Percentiles rank a stretch among this genome's conserved stretches.
phyloP scores from a whole-genome alignment of 2,329 filamentous ascomycete species.

The Aureobasidium namibiae region DNA sequence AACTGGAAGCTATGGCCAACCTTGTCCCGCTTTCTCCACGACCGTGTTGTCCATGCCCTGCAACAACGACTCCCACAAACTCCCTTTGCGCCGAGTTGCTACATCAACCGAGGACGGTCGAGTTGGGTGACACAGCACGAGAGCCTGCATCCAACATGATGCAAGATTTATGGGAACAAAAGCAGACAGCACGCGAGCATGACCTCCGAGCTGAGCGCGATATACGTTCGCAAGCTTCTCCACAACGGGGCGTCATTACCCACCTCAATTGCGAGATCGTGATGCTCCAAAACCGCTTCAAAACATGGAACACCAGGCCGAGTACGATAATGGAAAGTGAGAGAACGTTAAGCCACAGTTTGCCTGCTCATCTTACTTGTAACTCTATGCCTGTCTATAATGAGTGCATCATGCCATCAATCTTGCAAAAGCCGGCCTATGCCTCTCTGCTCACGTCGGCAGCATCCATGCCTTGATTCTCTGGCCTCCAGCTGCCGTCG shows the following conservation, averaged over 20 bases:
- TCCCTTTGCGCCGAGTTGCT: background rate
- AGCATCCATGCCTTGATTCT: constrained; percentile 26
- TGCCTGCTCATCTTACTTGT: background rate
- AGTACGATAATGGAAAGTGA: background rate
- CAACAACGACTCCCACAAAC: background rate
- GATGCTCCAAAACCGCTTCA: background rate
- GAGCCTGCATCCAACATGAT: background rate
- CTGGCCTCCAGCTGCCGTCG: constrained; percentile 52
- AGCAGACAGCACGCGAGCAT: background rate
- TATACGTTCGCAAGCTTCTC: background rate
- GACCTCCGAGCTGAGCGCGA: background rate
- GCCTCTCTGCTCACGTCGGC: constrained; percentile 1
- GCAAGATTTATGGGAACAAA: background rate
- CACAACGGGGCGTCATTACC: constrained; percentile 7
- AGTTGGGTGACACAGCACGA: background rate
- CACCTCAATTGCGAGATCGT: constrained; percentile 5
- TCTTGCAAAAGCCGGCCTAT: background rate
- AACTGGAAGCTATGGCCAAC: background rate
- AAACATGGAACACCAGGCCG: background rate
- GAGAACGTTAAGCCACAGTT: constrained; percentile 9
- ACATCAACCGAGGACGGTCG: background rate
- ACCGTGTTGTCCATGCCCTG: background rate
- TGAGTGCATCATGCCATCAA: constrained; percentile 4
- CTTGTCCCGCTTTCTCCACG: constrained; percentile 7
- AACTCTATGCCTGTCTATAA: background rate